Conservation (phyloP, 2,329 filamentous ascomycete genomes). For the Elsinoe batatas region DNA sequence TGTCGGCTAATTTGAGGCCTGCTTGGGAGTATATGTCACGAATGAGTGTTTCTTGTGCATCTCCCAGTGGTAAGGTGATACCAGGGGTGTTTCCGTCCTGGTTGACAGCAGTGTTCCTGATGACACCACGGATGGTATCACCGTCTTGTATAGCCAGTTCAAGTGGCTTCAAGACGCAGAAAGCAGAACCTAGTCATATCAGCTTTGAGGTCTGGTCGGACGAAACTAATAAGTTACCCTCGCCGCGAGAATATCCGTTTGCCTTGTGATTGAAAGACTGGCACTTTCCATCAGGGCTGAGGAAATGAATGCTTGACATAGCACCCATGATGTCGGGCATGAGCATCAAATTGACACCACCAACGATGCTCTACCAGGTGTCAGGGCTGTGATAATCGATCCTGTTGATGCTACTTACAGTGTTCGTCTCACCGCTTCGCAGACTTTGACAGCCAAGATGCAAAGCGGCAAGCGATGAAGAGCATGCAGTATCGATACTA, state of each 20-base stretch:
- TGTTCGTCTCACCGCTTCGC: conserved; percentile 21
- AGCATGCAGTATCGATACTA: conserved; percentile 38
- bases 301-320: conserved; percentile 22
- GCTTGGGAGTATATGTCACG: conserved; percentile 28
- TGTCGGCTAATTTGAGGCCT: conserved; percentile 23
- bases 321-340: conserved; percentile 17
- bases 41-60: conserved; percentile 30
- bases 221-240: conserved; percentile 29
- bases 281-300: conserved; percentile 24
- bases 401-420: background rate
- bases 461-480: conserved; percentile 30
- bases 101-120: conserved; percentile 29
- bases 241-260: conserved; percentile 43
- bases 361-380: conserved; percentile 12
- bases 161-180: conserved; percentile 43
- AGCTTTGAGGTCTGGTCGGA: background rate
- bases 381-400: background rate
- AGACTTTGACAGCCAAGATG: conserved; percentile 27
- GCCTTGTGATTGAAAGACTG: conserved; percentile 31
- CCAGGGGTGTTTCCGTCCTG: conserved; percentile 32
- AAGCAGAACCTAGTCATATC: background rate
- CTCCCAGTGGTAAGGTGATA: conserved; percentile 31
- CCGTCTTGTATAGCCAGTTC: conserved; percentile 37
- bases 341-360: conserved; percentile 23
- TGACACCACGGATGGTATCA: conserved; percentile 35